Percentiles rank a stretch among this genome's conserved stretches.
Conservation (phyloP, 495 filamentous ascomycete genomes). For the Annulohypoxylon moriforme region DNA sequence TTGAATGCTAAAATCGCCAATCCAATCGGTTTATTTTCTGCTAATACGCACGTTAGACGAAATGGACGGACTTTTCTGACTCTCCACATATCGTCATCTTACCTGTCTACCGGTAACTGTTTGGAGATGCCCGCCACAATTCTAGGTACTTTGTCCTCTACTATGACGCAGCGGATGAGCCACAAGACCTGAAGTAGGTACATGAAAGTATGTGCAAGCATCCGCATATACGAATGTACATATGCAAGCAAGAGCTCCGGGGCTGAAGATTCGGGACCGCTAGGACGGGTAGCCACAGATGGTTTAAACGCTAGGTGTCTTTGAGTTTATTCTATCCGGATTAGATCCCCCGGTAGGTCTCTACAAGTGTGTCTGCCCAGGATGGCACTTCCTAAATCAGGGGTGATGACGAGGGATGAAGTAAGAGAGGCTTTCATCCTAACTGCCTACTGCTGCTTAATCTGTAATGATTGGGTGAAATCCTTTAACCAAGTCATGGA, state of each 20-base stretch:
- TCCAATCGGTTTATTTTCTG: conserved; percentile 13
- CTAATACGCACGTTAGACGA: conserved; percentile 10
- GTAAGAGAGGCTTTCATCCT: conserved; percentile 34
- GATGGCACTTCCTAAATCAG: conserved; percentile 21
- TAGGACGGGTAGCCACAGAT: conserved; percentile 7
- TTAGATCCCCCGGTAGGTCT: conserved; percentile 24
- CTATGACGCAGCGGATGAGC: conserved; percentile 30
- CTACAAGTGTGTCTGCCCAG: conserved; percentile 15
- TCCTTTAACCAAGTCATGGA: conserved; percentile 5
- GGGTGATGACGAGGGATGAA: conserved; percentile 46
- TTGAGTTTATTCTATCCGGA: conserved; percentile 17
- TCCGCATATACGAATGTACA: not conserved
- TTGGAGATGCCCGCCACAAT: conserved; percentile 23
- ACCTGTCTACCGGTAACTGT: conserved; percentile 14
- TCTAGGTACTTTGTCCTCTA: conserved; percentile 1
- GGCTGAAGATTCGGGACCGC: not conserved
- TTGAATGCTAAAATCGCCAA: not conserved
- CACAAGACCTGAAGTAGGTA: conserved; percentile 7
- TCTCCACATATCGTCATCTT: conserved; percentile 34
- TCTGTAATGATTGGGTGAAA: conserved; percentile 30
- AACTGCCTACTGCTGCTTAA: not conserved
- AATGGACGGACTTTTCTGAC: conserved; percentile 3
- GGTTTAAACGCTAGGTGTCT: not conserved
- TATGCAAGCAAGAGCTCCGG: not conserved
- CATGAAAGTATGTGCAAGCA: not conserved